These are phyloP conservation scores for Psilocybe cyanescens DNA, from an alignment of 768 basidiomycete genomes.

Conservation along the genomic window DNA sequence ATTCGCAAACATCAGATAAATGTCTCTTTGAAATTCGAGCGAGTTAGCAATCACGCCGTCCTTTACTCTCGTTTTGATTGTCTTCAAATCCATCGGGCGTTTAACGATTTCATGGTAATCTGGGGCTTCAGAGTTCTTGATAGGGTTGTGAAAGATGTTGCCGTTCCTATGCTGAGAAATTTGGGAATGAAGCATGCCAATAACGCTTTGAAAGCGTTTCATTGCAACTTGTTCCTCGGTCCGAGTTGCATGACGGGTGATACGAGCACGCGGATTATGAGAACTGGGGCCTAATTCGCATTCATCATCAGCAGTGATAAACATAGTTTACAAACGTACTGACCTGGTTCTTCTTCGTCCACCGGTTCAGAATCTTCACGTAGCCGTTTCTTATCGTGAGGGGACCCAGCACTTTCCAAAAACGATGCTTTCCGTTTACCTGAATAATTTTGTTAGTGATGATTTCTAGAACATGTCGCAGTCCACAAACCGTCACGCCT, in stretches of 20 bases:
- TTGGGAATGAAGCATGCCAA: constrained; percentile 78
- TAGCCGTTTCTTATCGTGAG: constrained; percentile 57
- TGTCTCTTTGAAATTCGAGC: constrained; percentile 87
- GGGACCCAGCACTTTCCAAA: constrained; percentile 47
- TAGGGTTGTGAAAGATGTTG: constrained; percentile 89
- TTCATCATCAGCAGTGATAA: constrained; percentile 8
- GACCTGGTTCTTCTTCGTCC: constrained; percentile 68
- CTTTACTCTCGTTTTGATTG: constrained; percentile 83
- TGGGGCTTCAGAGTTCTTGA: constrained; percentile 85
- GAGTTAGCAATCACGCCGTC: constrained; percentile 83
- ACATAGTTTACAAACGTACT: constrained; percentile 5
- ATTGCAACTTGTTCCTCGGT: constrained; percentile 56
- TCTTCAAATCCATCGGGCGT: constrained; percentile 95
- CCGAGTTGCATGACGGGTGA: constrained; percentile 37
- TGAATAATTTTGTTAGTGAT: constrained; percentile 23
- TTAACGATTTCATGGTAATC: constrained; percentile 93
- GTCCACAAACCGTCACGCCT: constrained; percentile 33
- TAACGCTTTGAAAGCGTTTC: constrained; percentile 82
- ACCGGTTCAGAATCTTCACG: constrained; percentile 72
- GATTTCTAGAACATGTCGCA: neutral
- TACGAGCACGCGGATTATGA: constrained; percentile 34
- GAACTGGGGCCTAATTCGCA: constrained; percentile 30
- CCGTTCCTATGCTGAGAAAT: constrained; percentile 88
- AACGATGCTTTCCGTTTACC: constrained; percentile 72
- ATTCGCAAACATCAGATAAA: constrained; percentile 94